Conservation (phyloP, 331 rosid genomes). For the Saraca asoca region DNA sequence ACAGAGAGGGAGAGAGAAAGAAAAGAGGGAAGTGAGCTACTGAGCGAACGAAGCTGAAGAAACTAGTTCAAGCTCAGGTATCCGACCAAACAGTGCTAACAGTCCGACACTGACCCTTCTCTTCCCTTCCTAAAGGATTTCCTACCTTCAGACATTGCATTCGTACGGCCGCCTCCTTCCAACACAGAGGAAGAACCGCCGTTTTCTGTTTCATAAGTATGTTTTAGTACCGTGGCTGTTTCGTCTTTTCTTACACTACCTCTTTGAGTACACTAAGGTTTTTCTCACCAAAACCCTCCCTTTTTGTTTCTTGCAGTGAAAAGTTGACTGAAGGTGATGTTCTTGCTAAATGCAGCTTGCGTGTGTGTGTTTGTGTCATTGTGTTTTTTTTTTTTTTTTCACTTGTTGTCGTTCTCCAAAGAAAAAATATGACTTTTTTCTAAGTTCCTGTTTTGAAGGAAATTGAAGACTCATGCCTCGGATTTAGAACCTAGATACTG, state of each 20-base stretch:
- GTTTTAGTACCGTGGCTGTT: background rate
- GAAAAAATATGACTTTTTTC: slow-evolving; percentile 10
- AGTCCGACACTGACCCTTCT: background rate
- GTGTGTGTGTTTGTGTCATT: background rate
- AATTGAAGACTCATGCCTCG: slow-evolving; percentile 17
- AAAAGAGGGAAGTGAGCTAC: slow-evolving; percentile 2
- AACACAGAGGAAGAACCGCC: background rate
- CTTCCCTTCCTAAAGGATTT: background rate
- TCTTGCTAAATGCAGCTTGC: background rate
- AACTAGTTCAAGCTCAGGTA: background rate
- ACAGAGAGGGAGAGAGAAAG: background rate
- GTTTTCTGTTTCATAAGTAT: slow-evolving; percentile 4
- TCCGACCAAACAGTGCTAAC: background rate
- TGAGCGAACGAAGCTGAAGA: slow-evolving; percentile 14
- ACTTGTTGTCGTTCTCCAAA: background rate
- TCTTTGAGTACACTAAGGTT: background rate
- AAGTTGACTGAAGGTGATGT: slow-evolving; percentile 3
- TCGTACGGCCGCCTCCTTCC: background rate
- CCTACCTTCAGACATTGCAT: background rate
- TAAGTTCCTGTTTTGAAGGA: background rate
- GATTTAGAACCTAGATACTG: background rate
- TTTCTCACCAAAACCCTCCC: background rate
- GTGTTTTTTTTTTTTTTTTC: background rate
- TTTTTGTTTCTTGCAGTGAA: background rate
- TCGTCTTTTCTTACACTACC: background rate